Evolutionary conservation across 2,329 filamentous ascomycete genomes (phyloP).

Genomic region (Alternaria incomplexa): DNA sequence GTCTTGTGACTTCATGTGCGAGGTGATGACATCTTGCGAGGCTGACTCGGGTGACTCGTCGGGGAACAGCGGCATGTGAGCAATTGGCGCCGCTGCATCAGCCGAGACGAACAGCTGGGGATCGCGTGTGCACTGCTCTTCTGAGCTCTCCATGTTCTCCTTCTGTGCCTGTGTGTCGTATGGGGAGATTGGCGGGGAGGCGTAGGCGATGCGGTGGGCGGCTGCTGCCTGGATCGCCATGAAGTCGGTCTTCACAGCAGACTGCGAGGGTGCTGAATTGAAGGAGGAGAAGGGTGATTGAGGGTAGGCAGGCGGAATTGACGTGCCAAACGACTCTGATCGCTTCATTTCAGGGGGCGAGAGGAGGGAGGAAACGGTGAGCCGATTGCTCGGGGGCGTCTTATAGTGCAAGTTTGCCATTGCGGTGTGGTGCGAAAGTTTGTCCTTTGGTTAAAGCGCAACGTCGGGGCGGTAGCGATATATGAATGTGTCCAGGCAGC

Average conservation of each 20-base stretch:
- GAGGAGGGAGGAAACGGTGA: conserved; percentile 48
- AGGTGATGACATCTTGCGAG: conserved; percentile 36
- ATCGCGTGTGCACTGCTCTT: conserved; percentile 40
- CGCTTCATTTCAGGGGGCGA: conserved; percentile 51
- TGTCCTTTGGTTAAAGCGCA: conserved; percentile 18
- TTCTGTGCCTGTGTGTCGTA: conserved; percentile 45
- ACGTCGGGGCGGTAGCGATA: conserved; percentile 6
- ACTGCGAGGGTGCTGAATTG: conserved; percentile 32
- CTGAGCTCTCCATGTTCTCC: conserved; percentile 42
- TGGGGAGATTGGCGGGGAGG: conserved; percentile 50
- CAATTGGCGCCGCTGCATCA: conserved; percentile 34
- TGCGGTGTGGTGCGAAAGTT: conserved; percentile 22
- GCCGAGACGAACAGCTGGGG: conserved; percentile 45
- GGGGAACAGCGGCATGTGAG: conserved; percentile 45
- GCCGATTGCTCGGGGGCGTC: conserved; percentile 38
- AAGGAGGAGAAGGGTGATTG: conserved; percentile 36
- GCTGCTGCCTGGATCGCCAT: conserved; percentile 28
- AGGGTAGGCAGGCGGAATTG: conserved; percentile 28
- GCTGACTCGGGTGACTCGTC: conserved; percentile 33
- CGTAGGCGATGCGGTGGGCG: conserved; percentile 39
- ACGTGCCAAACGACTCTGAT: conserved; percentile 47
- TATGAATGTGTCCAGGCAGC: conserved; percentile 19
- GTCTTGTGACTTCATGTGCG: conserved; percentile 43
- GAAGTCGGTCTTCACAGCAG: conserved; percentile 24
- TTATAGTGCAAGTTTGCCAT: conserved; percentile 41